Evolutionary conservation across 2,329 filamentous ascomycete genomes (phyloP), one percentile per base, ranked within the genome.

Genomic region (Epicoccum sorghinum): DNA sequence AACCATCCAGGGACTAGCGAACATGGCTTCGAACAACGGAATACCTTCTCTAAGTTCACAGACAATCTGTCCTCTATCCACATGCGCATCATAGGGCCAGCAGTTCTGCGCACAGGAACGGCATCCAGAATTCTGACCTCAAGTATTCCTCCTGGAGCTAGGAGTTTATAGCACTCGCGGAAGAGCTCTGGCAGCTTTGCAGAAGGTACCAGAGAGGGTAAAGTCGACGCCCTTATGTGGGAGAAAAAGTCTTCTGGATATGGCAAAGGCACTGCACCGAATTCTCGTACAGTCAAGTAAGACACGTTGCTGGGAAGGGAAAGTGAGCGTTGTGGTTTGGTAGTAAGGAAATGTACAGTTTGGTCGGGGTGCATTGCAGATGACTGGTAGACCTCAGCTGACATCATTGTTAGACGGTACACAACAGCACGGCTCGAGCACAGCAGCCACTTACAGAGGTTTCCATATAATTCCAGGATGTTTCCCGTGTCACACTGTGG

Each of bases 11-110:
- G 83, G 37, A 90, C 81, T 2, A 84, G 72, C 8, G 79, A 79
- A 33, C 79, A 83, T 0, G 87, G 87, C 47, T 82, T 84, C 4
- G 80, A 80, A 61, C 85, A 88, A 7, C 83, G 80, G 51, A 84
- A 86, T 13, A 81, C 75, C 22, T 78, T 77, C 64, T 86, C 83
- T 0, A 90, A 72, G 52, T 86, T 86, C 6, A 82, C 69, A 2
- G 87, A 68, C 0, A 90, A 75, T 46, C 88, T 78, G 3, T 83
- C 78, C 38, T 88, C 83, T 2, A 90, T 75, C 87, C 87, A 90
- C 1, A 76, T 69, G 32, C 82, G 77, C 65, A 90, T 74, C 1
- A 75, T 74, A 0, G 83, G 84, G 0, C 87, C 88, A 23, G 85
- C 75, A 0, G 82, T 85, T 1, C 77, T 73, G 3, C 81, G 74